These are phyloP conservation scores for Fusarium nygamai DNA, from an alignment of 2,329 filamentous ascomycete genomes.

Conservation along the genomic window DNA sequence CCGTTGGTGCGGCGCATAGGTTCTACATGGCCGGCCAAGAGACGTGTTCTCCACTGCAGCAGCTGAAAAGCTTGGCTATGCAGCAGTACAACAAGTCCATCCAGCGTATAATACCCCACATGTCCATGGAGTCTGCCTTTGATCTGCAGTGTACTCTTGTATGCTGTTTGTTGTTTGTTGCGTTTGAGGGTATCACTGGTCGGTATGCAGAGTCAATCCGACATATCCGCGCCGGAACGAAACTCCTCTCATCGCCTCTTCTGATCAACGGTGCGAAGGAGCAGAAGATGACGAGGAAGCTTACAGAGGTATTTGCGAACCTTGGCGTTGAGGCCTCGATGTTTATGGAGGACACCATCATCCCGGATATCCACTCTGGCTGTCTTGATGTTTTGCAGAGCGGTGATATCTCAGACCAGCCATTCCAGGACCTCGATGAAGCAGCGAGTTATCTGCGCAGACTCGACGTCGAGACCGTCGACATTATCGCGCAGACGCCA, in stretches of 20 bases:
- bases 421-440: conserved; percentile 32
- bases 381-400: not conserved
- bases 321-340: conserved; percentile 31
- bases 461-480: conserved; percentile 16
- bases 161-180: conserved; percentile 38
- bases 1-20: conserved; percentile 31
- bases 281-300: conserved; percentile 14
- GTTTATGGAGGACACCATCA: conserved; percentile 30
- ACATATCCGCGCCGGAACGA: conserved; percentile 32
- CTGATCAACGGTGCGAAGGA: not conserved
- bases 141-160: conserved; percentile 32
- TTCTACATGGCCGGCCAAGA: conserved; percentile 26
- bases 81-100: conserved; percentile 39
- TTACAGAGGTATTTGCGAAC: conserved; percentile 34
- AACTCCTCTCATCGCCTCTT: conserved; percentile 10
- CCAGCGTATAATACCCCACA: conserved; percentile 24
- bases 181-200: conserved; percentile 36
- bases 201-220: conserved; percentile 33
- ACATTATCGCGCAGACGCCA: not conserved
- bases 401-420: not conserved
- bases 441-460: conserved; percentile 17
- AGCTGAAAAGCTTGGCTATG: conserved; percentile 31
- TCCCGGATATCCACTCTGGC: conserved; percentile 4
- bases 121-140: conserved; percentile 12
- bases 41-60: conserved; percentile 21